Evolutionary conservation across 257 asterid genomes (phyloP).

Genomic region (Solanum pinnatisectum): DNA sequence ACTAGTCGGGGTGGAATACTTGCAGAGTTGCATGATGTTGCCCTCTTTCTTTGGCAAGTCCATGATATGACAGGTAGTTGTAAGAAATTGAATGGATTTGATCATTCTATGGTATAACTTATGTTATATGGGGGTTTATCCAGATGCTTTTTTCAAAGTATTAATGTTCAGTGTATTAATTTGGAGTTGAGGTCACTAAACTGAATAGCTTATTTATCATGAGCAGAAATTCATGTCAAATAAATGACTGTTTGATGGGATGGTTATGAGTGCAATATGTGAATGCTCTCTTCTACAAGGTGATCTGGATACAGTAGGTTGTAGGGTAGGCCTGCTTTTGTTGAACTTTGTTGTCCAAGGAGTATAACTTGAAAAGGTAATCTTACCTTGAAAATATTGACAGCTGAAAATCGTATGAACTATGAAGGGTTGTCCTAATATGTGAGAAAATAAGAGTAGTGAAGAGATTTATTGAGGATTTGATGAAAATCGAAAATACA

Average conservation of each 20-base stretch:
- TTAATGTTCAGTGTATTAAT: not conserved
- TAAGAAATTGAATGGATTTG: not conserved
- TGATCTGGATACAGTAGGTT: not conserved
- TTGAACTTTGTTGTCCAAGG: not conserved
- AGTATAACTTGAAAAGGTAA: not conserved
- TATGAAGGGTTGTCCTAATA: not conserved
- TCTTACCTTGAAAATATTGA: not conserved
- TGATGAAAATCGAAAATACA: not conserved
- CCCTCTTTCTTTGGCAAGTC: not conserved
- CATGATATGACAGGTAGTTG: not conserved
- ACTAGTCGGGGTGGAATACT: not conserved
- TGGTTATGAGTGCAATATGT: not conserved
- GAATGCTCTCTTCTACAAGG: not conserved
- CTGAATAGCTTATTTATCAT: not conserved
- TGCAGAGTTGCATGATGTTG: not conserved
- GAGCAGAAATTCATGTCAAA: not conserved
- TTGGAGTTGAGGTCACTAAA: not conserved
- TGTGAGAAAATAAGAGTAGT: not conserved
- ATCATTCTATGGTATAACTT: not conserved
- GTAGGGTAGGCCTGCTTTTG: not conserved
- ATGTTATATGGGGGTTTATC: not conserved
- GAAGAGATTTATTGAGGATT: not conserved
- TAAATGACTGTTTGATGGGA: not conserved
- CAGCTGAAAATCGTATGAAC: not conserved
- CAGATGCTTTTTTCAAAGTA: not conserved